A percentile compares a stretch with the other conserved stretches of the same genome.
Conservation (phyloP, 352 stramenopile genomes). For the Phytophthora capsici region DNA sequence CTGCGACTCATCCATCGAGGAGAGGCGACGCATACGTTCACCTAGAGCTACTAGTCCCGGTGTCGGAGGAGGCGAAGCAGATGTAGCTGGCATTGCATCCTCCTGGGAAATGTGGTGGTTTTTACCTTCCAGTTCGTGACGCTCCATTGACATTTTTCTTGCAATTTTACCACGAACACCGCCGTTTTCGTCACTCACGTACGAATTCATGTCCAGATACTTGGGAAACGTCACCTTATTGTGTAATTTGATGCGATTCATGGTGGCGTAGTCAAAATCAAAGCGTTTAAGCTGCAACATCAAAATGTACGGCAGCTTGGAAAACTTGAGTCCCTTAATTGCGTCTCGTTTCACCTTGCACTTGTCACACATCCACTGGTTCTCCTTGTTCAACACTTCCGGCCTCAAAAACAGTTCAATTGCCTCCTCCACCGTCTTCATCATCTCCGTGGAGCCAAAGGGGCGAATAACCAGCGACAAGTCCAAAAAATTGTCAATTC, state of each 20-base stretch:
- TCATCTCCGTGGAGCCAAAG: conserved; percentile 87
- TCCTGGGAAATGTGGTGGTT: conserved; percentile 27
- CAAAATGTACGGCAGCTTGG: conserved; percentile 87
- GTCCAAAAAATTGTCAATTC: conserved; percentile 90
- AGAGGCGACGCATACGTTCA: conserved; percentile 51
- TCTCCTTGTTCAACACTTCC: conserved; percentile 89
- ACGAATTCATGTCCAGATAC: conserved; percentile 92
- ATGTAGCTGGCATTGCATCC: conserved; percentile 8
- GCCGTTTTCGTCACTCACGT: conserved; percentile 64
- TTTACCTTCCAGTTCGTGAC: conserved; percentile 73
- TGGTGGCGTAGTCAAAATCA: conserved; percentile 92
- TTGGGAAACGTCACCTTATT: conserved; percentile 89
- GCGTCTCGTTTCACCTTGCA: conserved; percentile 87
- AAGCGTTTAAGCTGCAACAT: conserved; percentile 93
- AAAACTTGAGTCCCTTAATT: conserved; percentile 92
- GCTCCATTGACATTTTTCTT: conserved; percentile 89
- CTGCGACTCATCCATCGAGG: conserved; percentile 81
- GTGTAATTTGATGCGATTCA: conserved; percentile 89
- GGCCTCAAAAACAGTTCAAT: conserved; percentile 89
- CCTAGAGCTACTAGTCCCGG: conserved; percentile 13
- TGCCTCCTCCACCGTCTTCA: conserved; percentile 86
- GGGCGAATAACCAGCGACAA: conserved; percentile 90
- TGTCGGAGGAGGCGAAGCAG: conserved; percentile 29
- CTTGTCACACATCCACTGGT: conserved; percentile 90
- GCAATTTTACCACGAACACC: conserved; percentile 64